phyloP scores from a whole-genome alignment of 768 basidiomycete genomes.

The Suillus bovinus region DNA sequence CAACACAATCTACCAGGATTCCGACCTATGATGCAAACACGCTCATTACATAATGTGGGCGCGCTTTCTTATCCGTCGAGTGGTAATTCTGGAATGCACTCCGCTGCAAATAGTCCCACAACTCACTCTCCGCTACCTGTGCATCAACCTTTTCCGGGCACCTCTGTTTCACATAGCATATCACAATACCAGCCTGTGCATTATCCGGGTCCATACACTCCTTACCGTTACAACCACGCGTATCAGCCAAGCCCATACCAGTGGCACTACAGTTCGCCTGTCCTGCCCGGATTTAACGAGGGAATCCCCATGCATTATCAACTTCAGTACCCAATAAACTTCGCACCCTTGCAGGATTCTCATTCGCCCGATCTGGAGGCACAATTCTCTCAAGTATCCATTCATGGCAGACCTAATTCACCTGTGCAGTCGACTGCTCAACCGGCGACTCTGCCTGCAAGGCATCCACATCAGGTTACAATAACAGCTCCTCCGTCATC shows the following conservation, averaged over 20 bases:
- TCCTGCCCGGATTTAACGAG: conserved; percentile 30
- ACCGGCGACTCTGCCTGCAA: background rate
- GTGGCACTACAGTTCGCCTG: conserved; percentile 46
- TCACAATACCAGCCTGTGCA: conserved; percentile 18
- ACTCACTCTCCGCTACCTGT: conserved; percentile 19
- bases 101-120: conserved; percentile 26
- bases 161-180: conserved; percentile 20
- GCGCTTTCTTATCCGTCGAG: conserved; percentile 39
- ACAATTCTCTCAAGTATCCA: conserved; percentile 19
- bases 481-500: conserved; percentile 1
- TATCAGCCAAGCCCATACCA: conserved; percentile 40
- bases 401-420: conserved; percentile 14
- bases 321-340: conserved; percentile 32
- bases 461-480: background rate
- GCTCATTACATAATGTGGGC: conserved; percentile 39
- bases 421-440: conserved; percentile 7
- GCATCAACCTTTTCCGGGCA: conserved; percentile 25
- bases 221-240: conserved; percentile 39
- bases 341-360: conserved; percentile 25
- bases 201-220: conserved; percentile 32
- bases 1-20: conserved; percentile 43
- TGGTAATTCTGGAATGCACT: conserved; percentile 17
- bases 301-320: conserved; percentile 31
- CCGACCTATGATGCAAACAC: conserved; percentile 37
- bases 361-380: conserved; percentile 23